A percentile compares a stretch with the other conserved stretches of the same genome.
Conservation (phyloP, 2,329 filamentous ascomycete genomes). For the Cordyceps fumosorosea region DNA sequence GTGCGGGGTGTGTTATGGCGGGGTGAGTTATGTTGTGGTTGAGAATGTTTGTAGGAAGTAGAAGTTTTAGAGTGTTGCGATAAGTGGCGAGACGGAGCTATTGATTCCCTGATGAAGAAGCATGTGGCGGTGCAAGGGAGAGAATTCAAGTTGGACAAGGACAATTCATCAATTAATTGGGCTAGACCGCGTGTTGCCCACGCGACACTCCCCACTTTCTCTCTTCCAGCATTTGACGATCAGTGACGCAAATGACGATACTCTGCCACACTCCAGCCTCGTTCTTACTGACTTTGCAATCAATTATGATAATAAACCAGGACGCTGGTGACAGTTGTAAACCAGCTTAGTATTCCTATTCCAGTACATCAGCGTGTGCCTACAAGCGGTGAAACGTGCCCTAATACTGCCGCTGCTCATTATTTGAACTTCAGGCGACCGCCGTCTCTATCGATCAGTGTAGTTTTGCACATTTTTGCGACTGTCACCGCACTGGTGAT, state of each 20-base stretch:
- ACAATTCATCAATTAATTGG: background rate
- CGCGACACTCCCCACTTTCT: constrained; percentile 9
- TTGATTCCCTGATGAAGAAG: background rate
- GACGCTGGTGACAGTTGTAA: background rate
- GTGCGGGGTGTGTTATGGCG: background rate
- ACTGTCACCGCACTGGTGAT: background rate
- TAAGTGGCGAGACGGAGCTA: background rate
- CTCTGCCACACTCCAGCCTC: background rate
- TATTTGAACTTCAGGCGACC: background rate
- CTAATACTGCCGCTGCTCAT: background rate
- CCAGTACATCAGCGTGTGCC: background rate
- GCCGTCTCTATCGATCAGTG: background rate
- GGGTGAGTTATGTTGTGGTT: background rate
- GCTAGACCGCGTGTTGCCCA: constrained; percentile 3
- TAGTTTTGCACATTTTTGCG: background rate
- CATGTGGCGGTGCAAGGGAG: background rate
- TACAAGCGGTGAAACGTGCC: background rate
- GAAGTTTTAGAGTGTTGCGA: background rate
- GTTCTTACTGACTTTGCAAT: background rate
- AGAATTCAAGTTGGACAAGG: background rate
- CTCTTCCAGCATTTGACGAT: background rate
- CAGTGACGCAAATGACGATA: constrained; percentile 5
- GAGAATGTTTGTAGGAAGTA: background rate
- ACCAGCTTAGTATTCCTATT: background rate
- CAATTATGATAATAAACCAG: background rate